Evolutionary conservation across 768 basidiomycete species (phyloP), one percentile per base, ranked within the genome.

Genomic region (Pleurotus salmoneostramineus): DNA sequence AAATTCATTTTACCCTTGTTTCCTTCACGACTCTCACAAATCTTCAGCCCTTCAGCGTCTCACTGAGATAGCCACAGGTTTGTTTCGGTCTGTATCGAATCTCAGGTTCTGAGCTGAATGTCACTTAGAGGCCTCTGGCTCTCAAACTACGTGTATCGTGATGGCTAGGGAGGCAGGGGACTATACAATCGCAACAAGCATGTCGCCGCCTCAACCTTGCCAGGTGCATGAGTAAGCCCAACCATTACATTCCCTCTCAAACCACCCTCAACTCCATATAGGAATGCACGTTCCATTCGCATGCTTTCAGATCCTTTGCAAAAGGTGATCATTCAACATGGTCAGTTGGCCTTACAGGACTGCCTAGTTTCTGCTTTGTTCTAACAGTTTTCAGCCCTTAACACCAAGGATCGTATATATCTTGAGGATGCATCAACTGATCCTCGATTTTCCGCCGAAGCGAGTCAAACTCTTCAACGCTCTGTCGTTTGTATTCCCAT

Each of bases 31-130:
- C 37, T 61, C 32, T 54, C 58, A 12, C 62, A 33, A 35, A 17
- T 60, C 3, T 50, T 4, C 50, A 81, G 87, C 87, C 7, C 71
- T 89, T 31, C 85, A 86, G 63, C 72, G 86, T 40, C 69, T 91
- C 49, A 89, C 89, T 0, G 87, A 89, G 68, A 88, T 89, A 57
- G 83, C 85, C 0, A 82, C 84, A 6, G 85, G 87, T 84, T 64
- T 55, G 70, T 55, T 5, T 11, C n/a, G 11, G 15, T 8, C 6
- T 32, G 8, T 50, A 46, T 8, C 21, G 17, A 5, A 10, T 35
- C 12, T 31, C 37, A 47, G 12, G 14, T 48, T 55, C 21, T 56
- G 7, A 33, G 42, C 37, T 56, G 7, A 66, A 50, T 10, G 3
- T n/a, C 4, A 17, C 27, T 49, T 6, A 85, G 86, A 87, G 66